Evolutionary conservation across 2,329 filamentous ascomycete genomes (phyloP).

Genomic region (Aspergillus tanneri): DNA sequence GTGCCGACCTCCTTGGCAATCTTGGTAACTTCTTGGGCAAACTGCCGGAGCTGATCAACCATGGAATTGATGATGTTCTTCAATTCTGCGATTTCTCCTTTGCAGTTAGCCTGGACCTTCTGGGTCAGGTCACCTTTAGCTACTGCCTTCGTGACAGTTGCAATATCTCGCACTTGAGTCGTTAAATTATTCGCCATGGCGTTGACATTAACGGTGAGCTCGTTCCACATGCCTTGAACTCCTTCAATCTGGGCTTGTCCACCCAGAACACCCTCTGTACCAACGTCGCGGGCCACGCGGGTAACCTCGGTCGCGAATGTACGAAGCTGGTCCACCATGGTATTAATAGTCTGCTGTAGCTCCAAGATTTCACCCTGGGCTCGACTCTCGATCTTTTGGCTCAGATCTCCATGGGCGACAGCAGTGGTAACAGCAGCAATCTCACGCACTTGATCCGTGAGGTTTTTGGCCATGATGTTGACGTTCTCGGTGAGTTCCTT

Average conservation of each 20-base stretch:
- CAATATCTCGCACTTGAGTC: constrained; percentile 91
- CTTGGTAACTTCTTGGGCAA: constrained; percentile 94
- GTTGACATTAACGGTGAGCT: constrained; percentile 80
- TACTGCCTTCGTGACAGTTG: constrained; percentile 69
- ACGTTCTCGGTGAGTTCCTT: constrained; percentile 92
- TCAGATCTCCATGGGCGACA: constrained; percentile 78
- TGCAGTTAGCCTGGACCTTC: constrained; percentile 90
- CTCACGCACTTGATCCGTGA: constrained; percentile 80
- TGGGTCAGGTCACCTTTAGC: constrained; percentile 88
- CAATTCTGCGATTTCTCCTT: constrained; percentile 87
- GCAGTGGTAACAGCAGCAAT: constrained; percentile 82
- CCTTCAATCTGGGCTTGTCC: constrained; percentile 81
- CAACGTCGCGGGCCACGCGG: constrained; percentile 77
- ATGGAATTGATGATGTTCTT: constrained; percentile 99
- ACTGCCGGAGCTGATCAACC: constrained; percentile 96
- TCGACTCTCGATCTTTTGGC: constrained; percentile 78
- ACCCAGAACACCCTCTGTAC: constrained; percentile 78
- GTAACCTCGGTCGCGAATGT: constrained; percentile 84
- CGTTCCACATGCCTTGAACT: constrained; percentile 86
- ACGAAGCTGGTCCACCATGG: constrained; percentile 82
- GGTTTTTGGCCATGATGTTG: constrained; percentile 80
- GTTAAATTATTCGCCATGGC: constrained; percentile 86
- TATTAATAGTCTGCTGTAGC: constrained; percentile 82
- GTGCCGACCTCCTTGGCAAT: constrained; percentile 96
- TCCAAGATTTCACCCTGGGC: constrained; percentile 80